Base-by-base conservation (phyloP, 176 grass and related monocot genomes). In the Musa schizocarpa region DNA sequence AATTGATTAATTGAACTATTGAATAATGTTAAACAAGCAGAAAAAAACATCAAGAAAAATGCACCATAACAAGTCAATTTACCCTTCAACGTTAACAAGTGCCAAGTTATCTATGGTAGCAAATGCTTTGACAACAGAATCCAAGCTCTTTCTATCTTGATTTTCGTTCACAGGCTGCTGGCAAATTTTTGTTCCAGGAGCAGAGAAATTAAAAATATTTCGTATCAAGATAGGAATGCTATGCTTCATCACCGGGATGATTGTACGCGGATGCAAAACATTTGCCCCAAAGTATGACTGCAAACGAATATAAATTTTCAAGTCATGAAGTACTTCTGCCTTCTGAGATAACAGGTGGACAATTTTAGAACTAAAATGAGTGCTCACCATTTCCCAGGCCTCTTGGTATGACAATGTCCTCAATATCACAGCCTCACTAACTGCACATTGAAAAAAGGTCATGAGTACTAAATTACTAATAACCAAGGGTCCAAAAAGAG, bases 1-100 rank as follows among this genome's bases (percentile, higher is more conserved):
- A 43, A 43, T 43, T 43, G 34, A 43, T 13, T 56, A 74, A 11
- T 65, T 72, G 57, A 71, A n/a, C 14, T 20, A 43, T 52, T 43
- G 34, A 43, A 43, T 43, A 43, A 43, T 43, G 34, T 43, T 6
- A 43, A 43, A 6, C 34, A 5, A 43, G 34, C 3, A 43, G 34
- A 52, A 70, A 78, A 56, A 58, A 55, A 22, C 54, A 72, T 77
- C 71, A 65, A 22, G 48, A 74, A 24, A 43, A 76, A 64, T 65
- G 24, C 16, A 34, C 19, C 17, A 8, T 27, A 53, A 53, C 13
- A n/a, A 5, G 34, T 43, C 24, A 58, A 61, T 86, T 85, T 82
- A 98, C 90, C 94, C 94, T 83, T 98, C 94, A 77, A 98, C 94
- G 71, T 98, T 98, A 79, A 98, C 90, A 80, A 98, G 94, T 51